phyloP scores from a whole-genome alignment of 306 rosid genomes.

The Trifolium pratense region DNA sequence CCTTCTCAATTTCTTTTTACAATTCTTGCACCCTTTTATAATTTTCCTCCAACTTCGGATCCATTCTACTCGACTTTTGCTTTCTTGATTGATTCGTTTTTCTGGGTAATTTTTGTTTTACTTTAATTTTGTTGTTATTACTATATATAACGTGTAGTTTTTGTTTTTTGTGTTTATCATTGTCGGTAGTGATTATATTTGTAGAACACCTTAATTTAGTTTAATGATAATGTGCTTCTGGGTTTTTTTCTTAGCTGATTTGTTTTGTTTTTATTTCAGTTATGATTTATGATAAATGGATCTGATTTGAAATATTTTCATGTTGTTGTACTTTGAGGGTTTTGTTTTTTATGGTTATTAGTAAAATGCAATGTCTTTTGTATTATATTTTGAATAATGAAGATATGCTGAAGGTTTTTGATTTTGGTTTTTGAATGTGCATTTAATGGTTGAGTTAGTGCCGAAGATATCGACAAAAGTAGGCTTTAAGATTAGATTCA shows the following conservation, averaged over 20 bases:
- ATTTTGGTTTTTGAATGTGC: neutral
- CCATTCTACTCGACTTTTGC: no score
- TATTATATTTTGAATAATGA: neutral
- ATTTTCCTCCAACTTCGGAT: no score
- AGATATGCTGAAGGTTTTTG: neutral
- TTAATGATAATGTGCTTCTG: constrained; percentile 3
- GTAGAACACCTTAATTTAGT: neutral
- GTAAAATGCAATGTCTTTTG: neutral
- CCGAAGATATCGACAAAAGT: neutral
- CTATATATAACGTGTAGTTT: no score
- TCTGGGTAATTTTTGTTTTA: no score
- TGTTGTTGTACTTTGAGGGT: constrained; percentile 10
- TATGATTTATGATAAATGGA: constrained; percentile 10
- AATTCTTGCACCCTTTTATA: no score
- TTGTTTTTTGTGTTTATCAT: no score
- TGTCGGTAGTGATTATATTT: neutral
- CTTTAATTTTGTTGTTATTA: no score
- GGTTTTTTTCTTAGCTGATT: constrained; percentile 13
- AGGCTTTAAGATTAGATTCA: neutral
- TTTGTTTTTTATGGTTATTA: neutral
- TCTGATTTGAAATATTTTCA: constrained; percentile 33
- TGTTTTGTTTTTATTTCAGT: neutral
- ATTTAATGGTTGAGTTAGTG: neutral
- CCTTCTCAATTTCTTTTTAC: no score
- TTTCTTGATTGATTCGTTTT: no score